Conservation (phyloP, 306 rosid species). For the Betula pendula region DNA sequence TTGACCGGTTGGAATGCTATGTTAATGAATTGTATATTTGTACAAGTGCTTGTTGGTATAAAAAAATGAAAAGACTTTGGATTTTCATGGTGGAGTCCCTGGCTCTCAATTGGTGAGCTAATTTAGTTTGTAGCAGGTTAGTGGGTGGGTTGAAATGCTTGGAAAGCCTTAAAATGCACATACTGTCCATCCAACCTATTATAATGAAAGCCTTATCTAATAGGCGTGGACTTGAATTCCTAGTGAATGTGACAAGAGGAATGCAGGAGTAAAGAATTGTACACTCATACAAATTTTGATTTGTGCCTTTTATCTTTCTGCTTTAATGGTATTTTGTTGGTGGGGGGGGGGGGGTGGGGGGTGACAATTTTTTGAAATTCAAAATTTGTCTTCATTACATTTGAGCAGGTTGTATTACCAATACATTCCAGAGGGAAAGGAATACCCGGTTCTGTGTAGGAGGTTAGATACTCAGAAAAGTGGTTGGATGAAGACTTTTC, state of each 20-base stretch:
- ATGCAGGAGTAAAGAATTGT: background rate
- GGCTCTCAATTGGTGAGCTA: background rate
- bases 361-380: slow-evolving; percentile 3
- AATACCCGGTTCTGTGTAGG: slow-evolving; percentile 82
- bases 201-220: background rate
- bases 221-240: slow-evolving; percentile 3
- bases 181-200: background rate
- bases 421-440: slow-evolving; percentile 87
- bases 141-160: background rate
- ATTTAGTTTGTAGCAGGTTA: background rate
- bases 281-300: background rate
- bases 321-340: background rate
- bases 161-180: background rate
- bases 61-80: background rate
- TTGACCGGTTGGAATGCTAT: background rate
- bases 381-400: background rate
- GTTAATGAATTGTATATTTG: background rate
- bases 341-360: background rate
- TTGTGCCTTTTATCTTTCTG: background rate
- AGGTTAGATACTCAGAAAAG: slow-evolving; percentile 36
- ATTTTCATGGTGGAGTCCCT: background rate
- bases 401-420: slow-evolving; percentile 83
- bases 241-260: background rate
- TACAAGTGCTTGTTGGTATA: background rate
- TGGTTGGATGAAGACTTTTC: slow-evolving; percentile 47